Conservation (phyloP, 495 filamentous ascomycete species). For the Apiosordaria backusii region DNA sequence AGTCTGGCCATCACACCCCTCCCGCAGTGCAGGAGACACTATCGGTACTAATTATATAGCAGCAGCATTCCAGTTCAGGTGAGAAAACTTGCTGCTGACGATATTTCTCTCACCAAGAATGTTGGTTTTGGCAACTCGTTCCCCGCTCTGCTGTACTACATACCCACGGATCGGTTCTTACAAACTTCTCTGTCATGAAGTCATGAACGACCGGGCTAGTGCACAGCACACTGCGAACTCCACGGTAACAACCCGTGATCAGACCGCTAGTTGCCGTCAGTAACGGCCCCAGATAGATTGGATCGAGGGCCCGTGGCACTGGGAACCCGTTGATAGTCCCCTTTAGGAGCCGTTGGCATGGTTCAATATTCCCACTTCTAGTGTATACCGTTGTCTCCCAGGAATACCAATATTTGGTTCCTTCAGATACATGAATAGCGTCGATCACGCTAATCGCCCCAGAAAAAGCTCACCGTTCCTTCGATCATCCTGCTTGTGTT, state of each 20-base stretch:
- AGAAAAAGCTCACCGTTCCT: background rate
- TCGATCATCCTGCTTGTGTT: background rate
- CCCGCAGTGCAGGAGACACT: background rate
- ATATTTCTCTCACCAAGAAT: background rate
- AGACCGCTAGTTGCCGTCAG: background rate
- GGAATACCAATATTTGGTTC: background rate
- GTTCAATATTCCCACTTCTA: background rate
- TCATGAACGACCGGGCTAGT: background rate
- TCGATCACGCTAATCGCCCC: background rate
- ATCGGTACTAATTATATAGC: slow-evolving; percentile 11
- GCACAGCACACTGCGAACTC: background rate
- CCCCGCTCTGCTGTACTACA: background rate
- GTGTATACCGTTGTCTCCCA: background rate
- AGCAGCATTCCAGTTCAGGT: background rate
- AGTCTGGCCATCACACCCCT: slow-evolving; percentile 8
- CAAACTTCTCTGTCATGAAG: background rate
- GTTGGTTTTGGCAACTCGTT: background rate
- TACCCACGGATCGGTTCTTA: background rate
- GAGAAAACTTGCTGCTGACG: background rate
- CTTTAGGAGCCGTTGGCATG: background rate
- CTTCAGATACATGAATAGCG: background rate
- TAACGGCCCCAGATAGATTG: slow-evolving; percentile 2
- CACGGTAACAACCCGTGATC: background rate
- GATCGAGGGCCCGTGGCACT: background rate
- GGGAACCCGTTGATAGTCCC: background rate